Evolutionary conservation across 495 filamentous ascomycete species (phyloP).

Genomic region (Aspergillus biplanus): DNA sequence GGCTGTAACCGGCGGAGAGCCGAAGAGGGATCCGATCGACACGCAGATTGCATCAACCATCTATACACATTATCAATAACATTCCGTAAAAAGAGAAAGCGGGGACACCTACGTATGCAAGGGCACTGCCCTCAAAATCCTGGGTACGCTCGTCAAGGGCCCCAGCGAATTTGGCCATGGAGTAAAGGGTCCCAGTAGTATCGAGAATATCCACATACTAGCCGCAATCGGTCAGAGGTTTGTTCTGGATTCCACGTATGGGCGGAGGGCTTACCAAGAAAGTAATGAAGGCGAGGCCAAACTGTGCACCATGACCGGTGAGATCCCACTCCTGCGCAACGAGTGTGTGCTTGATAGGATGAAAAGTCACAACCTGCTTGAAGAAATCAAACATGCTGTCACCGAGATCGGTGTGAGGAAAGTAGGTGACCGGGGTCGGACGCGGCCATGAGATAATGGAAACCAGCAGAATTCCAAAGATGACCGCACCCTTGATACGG

Average conservation of each 20-base stretch:
- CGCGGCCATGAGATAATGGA: constrained; percentile 86
- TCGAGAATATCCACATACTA: constrained; percentile 85
- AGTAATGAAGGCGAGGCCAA: constrained; percentile 77
- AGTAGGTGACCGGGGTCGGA: constrained; percentile 71
- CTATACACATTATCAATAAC: constrained; percentile 16
- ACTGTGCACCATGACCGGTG: constrained; percentile 63
- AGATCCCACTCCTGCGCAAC: constrained; percentile 72
- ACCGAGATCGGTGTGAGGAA: constrained; percentile 69
- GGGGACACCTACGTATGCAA: constrained; percentile 60
- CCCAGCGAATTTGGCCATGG: constrained; percentile 78
- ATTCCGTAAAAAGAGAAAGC: not conserved
- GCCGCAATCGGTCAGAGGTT: constrained; percentile 10
- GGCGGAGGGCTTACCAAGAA: constrained; percentile 50
- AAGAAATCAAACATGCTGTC: constrained; percentile 77
- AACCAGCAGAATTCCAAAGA: constrained; percentile 77
- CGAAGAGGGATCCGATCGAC: constrained; percentile 75
- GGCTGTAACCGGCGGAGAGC: constrained; percentile 75
- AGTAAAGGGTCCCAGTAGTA: constrained; percentile 76
- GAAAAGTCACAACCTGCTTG: constrained; percentile 80
- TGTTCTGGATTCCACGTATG: not conserved
- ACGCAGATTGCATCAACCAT: constrained; percentile 77
- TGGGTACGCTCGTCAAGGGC: constrained; percentile 72
- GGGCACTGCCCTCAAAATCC: constrained; percentile 78
- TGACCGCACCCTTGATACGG: constrained; percentile 80
- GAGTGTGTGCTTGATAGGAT: constrained; percentile 67